A percentile compares a stretch with the other conserved stretches of the same genome.
Evolutionary conservation across 2,329 filamentous ascomycete species (phyloP).

Genomic region (Pyrenophora tritici-repentis): DNA sequence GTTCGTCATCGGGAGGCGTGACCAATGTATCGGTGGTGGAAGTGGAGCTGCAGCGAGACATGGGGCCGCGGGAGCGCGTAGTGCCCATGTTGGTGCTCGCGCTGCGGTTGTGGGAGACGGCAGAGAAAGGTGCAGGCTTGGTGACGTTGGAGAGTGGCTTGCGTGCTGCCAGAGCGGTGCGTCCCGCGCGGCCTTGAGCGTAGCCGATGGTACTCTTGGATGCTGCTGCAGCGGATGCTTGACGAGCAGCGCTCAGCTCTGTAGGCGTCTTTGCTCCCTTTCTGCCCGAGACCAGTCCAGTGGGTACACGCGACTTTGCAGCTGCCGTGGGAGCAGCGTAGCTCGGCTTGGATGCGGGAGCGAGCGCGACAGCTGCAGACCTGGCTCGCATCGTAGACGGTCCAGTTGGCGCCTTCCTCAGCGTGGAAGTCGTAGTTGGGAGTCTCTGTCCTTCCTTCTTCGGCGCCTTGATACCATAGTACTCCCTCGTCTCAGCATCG

Average conservation of each 20-base stretch:
- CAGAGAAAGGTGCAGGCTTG: slow-evolving; percentile 37
- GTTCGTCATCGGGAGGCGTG: slow-evolving; percentile 24
- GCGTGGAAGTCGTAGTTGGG: slow-evolving; percentile 1
- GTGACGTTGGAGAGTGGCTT: slow-evolving; percentile 46
- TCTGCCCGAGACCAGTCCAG: slow-evolving; percentile 45
- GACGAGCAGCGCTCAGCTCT: slow-evolving; percentile 59
- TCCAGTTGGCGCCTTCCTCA: slow-evolving; percentile 36
- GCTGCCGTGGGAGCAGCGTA: slow-evolving; percentile 48
- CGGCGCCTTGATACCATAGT: slow-evolving; percentile 33
- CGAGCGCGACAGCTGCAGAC: slow-evolving; percentile 52
- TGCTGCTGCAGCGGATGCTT: slow-evolving; percentile 65
- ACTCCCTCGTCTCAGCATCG: slow-evolving; percentile 55
- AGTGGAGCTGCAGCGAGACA: slow-evolving; percentile 43
- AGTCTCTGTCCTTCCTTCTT: slow-evolving; percentile 35
- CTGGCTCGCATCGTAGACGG: slow-evolving; percentile 61
- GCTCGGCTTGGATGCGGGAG: slow-evolving; percentile 39
- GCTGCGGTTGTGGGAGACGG: slow-evolving; percentile 25
- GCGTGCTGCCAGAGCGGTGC: slow-evolving; percentile 48
- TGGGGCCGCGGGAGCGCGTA: slow-evolving; percentile 21
- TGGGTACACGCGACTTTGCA: slow-evolving; percentile 47
- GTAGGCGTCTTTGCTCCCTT: slow-evolving; percentile 48
- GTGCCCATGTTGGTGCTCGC: slow-evolving; percentile 15
- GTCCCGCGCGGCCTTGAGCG: slow-evolving; percentile 70
- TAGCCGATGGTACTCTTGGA: slow-evolving; percentile 87
- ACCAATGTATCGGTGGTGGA: slow-evolving; percentile 41